These are phyloP conservation scores for Neofusicoccum parvum DNA, from an alignment of 2,329 filamentous ascomycete species.

Conservation along the genomic window DNA sequence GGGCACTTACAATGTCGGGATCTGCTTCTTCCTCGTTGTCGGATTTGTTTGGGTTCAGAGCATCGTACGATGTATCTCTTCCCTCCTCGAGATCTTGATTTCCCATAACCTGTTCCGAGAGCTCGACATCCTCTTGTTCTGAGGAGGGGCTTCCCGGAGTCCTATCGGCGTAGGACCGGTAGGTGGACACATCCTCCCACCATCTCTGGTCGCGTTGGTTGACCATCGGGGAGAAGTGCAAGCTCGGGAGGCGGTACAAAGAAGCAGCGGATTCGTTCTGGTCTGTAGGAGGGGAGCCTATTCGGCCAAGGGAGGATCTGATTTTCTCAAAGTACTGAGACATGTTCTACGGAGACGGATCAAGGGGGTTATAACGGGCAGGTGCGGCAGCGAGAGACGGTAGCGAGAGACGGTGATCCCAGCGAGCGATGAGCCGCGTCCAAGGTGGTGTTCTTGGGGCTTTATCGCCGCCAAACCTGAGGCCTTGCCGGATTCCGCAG, in stretches of 20 bases:
- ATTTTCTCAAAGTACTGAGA: neutral
- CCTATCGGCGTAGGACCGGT: neutral
- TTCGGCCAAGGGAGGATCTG: neutral
- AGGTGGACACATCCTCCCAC: conserved; percentile 2
- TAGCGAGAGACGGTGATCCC: neutral
- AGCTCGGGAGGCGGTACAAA: neutral
- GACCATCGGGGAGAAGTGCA: neutral
- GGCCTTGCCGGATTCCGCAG: neutral
- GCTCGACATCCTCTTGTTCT: neutral
- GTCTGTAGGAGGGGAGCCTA: neutral
- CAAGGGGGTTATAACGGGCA: too few relatives aligned
- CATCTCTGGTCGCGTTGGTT: neutral
- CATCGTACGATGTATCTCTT: neutral
- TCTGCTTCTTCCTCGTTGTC: neutral
- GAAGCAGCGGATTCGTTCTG: neutral
- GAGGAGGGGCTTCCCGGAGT: conserved; percentile 17
- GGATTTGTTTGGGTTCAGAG: neutral
- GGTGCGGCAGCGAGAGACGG: neutral
- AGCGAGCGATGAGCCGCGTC: neutral
- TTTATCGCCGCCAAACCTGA: neutral
- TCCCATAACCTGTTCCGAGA: neutral
- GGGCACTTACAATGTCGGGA: neutral
- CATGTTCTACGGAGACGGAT: neutral
- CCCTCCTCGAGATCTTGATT: neutral
- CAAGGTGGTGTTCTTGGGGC: neutral